Base-by-base conservation (phyloP, 2,329 filamentous ascomycete genomes). In the Monosporascus sp. region DNA sequence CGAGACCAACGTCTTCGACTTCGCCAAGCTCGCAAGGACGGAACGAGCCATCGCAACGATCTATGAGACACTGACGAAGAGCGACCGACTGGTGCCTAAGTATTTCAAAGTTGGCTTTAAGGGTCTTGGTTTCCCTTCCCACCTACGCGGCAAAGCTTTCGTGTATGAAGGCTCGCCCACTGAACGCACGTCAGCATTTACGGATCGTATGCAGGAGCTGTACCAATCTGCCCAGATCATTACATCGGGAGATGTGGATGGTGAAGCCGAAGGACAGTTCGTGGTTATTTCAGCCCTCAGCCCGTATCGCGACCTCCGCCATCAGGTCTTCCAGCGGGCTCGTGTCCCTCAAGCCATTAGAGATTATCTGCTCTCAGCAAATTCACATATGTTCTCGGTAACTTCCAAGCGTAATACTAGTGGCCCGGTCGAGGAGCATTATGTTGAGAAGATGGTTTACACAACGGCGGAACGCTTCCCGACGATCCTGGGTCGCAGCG, bases 31-130 rank as follows among this genome's bases (percentile, higher is more conserved):
- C 24, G 92, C 94, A 1, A 83, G 92, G 56, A 88, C 92, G 0
- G 88, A 97, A 68, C 81, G 91, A 55, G 91, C 93, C 6, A 96
- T 96, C 73, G 93, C 92, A 20, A 89, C 87, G 49, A 91, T 97
- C 24, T 92, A 97, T 68, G 94, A 97, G 68, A 86, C 81, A 15
- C 88, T 97, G 56, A 82, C 88, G 11, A 93, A 90, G 74, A 89
- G 89, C 62, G 87, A 93, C 51, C 87, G 85, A 60, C 74, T 86
- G 18, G 83, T 87, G 54, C 86, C 90, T 11, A 88, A 93, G 57
- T 97, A 96, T 72, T 97, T 96, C 81, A 88, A 89, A 58, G 92
- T 97, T 27, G 80, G 86, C 14, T 97, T 94, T 74, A 89, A 86
- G 64, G 93, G 93, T 5, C 82, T 96, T 51, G 92, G 93, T 1